A percentile compares a stretch with the other conserved stretches of the same genome.
phyloP scores from a whole-genome alignment of 441 rosid species.

The Erodium moschatum region DNA sequence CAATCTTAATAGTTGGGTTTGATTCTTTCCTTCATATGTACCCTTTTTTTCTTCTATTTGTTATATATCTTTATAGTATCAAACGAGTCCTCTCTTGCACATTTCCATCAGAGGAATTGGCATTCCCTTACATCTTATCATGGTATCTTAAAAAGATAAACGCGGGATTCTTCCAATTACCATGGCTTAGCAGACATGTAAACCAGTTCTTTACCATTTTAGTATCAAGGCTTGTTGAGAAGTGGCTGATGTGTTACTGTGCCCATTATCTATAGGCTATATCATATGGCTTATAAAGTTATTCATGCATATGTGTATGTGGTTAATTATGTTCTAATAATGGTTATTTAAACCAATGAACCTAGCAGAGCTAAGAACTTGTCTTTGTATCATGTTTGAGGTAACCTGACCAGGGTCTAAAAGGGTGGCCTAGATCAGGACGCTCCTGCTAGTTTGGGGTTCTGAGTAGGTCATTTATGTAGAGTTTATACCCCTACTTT shows the following conservation, averaged over 20 bases:
- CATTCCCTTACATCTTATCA: neutral
- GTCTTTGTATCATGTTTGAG: neutral
- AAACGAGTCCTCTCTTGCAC: too few species aligned
- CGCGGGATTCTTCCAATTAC: neutral
- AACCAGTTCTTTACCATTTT: neutral
- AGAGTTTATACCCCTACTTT: neutral
- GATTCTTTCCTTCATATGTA: neutral
- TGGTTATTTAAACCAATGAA: neutral
- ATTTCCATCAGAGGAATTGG: too few species aligned
- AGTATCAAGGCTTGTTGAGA: neutral
- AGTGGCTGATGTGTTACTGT: neutral
- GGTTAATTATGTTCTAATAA: neutral
- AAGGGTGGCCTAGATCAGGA: neutral
- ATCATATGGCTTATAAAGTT: neutral
- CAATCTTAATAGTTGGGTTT: neutral
- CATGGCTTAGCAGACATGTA: conserved; percentile 1
- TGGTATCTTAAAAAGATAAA: neutral
- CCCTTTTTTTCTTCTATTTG: neutral
- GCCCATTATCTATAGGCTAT: neutral
- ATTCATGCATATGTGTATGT: neutral
- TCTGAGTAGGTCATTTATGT: neutral
- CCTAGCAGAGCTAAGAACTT: neutral
- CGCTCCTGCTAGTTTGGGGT: neutral
- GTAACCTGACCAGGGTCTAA: conserved; percentile 2
- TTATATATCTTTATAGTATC: too few species aligned